Evolutionary conservation across 176 grass and related monocot species (phyloP).

Genomic region (Musa troglodytarum): DNA sequence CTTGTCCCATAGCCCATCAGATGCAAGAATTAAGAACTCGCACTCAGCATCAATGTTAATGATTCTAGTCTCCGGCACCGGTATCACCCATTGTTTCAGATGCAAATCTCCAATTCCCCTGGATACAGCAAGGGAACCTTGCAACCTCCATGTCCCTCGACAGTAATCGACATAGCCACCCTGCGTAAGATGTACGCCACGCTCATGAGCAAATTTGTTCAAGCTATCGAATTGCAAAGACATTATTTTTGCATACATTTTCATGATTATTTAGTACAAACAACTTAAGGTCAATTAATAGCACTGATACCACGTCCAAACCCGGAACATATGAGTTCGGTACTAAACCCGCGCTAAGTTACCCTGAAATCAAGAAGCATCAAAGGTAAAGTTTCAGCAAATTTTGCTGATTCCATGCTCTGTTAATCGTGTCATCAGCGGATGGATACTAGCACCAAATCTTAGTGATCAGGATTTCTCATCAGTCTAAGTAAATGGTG

Average conservation of each 20-base stretch:
- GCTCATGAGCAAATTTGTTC: neutral
- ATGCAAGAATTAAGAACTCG: slow-evolving; percentile 90
- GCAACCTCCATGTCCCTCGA: slow-evolving; percentile 86
- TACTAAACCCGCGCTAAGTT: no score
- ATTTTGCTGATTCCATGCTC: no score
- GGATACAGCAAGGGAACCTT: slow-evolving; percentile 84
- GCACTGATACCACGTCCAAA: no score
- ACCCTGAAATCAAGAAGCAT: no score
- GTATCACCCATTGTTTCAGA: slow-evolving; percentile 81
- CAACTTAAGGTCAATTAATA: no score
- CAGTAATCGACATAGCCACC: slow-evolving; percentile 74
- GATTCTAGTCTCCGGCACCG: slow-evolving; percentile 61
- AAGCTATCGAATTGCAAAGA: neutral
- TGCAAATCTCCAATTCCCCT: slow-evolving; percentile 81
- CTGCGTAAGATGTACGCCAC: slow-evolving; percentile 30
- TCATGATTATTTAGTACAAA: no score
- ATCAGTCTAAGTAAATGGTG: no score
- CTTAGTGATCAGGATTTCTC: neutral
- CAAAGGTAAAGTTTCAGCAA: no score
- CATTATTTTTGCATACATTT: neutral
- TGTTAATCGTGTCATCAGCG: no score
- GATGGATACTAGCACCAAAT: no score
- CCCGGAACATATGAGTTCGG: no score
- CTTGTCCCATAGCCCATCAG: slow-evolving; percentile 93
- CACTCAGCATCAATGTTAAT: slow-evolving; percentile 47